phyloP scores from a whole-genome alignment of 2,329 filamentous ascomycete genomes.

The Colletotrichum lindemuthianum region DNA sequence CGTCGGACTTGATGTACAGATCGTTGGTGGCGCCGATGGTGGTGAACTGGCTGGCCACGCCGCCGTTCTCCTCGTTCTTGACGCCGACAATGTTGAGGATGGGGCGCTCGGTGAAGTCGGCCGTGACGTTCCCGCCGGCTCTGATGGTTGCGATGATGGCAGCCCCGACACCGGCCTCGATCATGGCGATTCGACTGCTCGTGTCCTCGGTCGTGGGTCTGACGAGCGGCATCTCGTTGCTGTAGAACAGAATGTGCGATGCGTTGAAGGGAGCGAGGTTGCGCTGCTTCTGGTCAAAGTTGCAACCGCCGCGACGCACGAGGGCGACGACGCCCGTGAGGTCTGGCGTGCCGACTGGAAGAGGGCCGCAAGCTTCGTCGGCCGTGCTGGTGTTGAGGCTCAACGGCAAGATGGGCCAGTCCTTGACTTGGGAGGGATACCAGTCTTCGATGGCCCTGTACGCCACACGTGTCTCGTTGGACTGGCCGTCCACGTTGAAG shows the following conservation, averaged over 20 bases:
- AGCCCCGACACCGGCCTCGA: constrained; percentile 32
- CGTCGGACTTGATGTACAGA: constrained; percentile 50
- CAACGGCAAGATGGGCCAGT: constrained; percentile 42
- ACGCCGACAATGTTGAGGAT: constrained; percentile 37
- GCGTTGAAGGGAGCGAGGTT: constrained; percentile 51
- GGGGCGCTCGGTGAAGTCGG: constrained; percentile 36
- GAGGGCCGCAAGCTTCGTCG: constrained; percentile 50
- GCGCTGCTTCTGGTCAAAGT: constrained; percentile 47
- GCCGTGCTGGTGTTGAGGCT: constrained; percentile 36
- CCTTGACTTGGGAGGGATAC: constrained; percentile 28
- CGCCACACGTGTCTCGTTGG: constrained; percentile 27
- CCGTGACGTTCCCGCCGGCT: constrained; percentile 34
- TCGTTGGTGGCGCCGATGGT: constrained; percentile 54
- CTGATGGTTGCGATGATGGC: constrained; percentile 37
- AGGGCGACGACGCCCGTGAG: constrained; percentile 53
- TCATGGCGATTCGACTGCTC: constrained; percentile 31
- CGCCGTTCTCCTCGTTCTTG: constrained; percentile 40
- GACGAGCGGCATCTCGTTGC: constrained; percentile 39
- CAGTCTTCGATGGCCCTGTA: constrained; percentile 26
- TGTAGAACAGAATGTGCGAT: constrained; percentile 53
- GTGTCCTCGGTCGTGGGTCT: constrained; percentile 18
- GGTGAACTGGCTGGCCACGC: constrained; percentile 47
- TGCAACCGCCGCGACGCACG: constrained; percentile 52
- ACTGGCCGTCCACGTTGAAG: constrained; percentile 1
- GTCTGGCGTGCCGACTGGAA: constrained; percentile 50